Evolutionary conservation across 306 rosid species (phyloP).

Genomic region (Vigna hirtella): DNA sequence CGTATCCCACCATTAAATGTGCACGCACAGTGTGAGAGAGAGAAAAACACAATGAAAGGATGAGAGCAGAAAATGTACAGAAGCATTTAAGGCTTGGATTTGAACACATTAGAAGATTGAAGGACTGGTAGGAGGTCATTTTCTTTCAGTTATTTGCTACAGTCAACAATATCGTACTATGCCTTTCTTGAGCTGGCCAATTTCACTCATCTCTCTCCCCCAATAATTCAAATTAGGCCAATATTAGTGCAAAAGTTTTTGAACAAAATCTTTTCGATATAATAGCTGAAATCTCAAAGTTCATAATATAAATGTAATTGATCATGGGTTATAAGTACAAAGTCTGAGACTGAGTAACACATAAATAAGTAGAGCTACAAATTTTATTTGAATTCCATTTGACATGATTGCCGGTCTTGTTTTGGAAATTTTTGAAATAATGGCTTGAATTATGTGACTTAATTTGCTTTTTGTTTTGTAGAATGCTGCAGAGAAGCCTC

Average conservation of each 20-base stretch:
- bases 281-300: not conserved
- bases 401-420: not conserved
- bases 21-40: slow-evolving; percentile 8
- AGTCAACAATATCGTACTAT: slow-evolving; percentile 50
- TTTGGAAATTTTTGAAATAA: slow-evolving; percentile 21
- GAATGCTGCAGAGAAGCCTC: slow-evolving; percentile 98
- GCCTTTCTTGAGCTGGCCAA: slow-evolving; percentile 51
- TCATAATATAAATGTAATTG: not conserved
- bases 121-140: slow-evolving; percentile 72
- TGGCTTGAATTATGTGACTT: slow-evolving; percentile 26
- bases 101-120: slow-evolving; percentile 61
- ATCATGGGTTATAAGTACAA: not conserved
- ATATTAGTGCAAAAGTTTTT: not conserved
- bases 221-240: slow-evolving; percentile 35
- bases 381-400: not conserved
- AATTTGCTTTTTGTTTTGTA: slow-evolving; percentile 39
- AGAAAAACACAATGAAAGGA: slow-evolving; percentile 5
- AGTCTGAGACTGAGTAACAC: too few species aligned
- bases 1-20: slow-evolving; percentile 53
- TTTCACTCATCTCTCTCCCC: slow-evolving; percentile 35
- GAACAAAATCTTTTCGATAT: not conserved
- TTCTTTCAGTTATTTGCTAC: slow-evolving; percentile 71
- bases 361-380: too few species aligned
- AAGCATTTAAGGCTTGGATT: slow-evolving; percentile 66
- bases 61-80: slow-evolving; percentile 52